These are phyloP conservation scores for Ustilago shanxiensis DNA, from an alignment of 1,284 basidiomycete genomes.

Conservation along the genomic window DNA sequence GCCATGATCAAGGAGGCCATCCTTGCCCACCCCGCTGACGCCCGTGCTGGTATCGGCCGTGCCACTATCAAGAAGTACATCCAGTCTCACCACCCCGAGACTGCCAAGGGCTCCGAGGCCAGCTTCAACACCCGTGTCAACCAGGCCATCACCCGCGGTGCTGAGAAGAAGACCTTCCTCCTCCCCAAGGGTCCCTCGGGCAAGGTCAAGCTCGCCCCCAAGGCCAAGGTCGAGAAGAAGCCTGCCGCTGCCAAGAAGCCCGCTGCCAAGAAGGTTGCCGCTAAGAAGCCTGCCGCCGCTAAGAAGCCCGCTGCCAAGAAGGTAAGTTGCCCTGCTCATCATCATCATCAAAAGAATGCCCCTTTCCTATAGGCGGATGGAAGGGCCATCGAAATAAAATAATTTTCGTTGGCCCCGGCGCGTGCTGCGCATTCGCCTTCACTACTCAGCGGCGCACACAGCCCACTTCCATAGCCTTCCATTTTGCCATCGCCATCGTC, in stretches of 20 bases:
- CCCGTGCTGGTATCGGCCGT: conserved; percentile 86
- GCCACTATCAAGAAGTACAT: conserved; percentile 90
- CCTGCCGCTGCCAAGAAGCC: conserved; percentile 71
- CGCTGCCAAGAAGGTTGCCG: conserved; percentile 73
- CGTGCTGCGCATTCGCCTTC: conserved; percentile 23
- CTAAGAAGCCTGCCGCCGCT: conserved; percentile 63
- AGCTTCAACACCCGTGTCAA: conserved; percentile 84
- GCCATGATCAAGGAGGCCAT: conserved; percentile 79
- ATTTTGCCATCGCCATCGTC: conserved; percentile 3
- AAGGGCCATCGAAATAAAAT: conserved; percentile 20
- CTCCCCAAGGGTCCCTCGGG: conserved; percentile 86
- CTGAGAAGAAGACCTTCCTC: conserved; percentile 82
- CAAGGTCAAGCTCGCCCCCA: conserved; percentile 82
- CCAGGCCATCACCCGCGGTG: conserved; percentile 83
- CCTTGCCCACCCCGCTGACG: conserved; percentile 79
- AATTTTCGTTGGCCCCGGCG: conserved; percentile 25
- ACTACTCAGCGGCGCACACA: conserved; percentile 4
- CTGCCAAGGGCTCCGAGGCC: conserved; percentile 69
- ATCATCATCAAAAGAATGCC: conserved; percentile 9
- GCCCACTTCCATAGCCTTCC: conserved; percentile 15
- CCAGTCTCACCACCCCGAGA: conserved; percentile 55
- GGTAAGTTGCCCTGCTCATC: conserved; percentile 45
- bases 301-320: conserved; percentile 60
- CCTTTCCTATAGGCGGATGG: conserved; percentile 14
- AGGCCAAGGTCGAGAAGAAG: conserved; percentile 73